Conservation (phyloP, 2,329 filamentous ascomycete species). For the Claviceps fusiformis region DNA sequence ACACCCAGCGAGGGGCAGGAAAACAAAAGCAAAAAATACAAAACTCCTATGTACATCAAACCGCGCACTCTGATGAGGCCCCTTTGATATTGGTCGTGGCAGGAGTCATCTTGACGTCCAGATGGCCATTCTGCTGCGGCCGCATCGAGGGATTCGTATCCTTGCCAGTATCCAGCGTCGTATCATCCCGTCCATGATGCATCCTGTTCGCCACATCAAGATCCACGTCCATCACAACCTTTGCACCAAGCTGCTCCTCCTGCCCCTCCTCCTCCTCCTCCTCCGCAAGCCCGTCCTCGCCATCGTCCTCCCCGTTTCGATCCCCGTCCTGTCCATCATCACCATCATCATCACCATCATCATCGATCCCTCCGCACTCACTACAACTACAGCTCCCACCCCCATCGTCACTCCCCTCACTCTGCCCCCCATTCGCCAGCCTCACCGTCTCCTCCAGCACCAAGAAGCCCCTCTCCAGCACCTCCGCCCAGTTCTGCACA, state of each 20-base stretch:
- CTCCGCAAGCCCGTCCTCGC: not conserved
- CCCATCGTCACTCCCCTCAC: conserved; percentile 8
- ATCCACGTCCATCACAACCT: conserved; percentile 12
- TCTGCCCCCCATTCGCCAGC: conserved; percentile 29
- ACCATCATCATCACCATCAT: conserved; percentile 7
- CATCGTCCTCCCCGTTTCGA: not conserved
- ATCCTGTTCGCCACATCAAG: conserved; percentile 4
- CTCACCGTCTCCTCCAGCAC: conserved; percentile 52
- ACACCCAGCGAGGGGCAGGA: too few species aligned
- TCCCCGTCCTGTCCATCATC: not conserved
- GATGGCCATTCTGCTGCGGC: conserved; percentile 6
- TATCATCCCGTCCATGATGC: conserved; percentile 2
- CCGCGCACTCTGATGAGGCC: conserved; percentile 11
- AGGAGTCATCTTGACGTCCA: conserved; percentile 11
- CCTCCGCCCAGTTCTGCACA: conserved; percentile 79
- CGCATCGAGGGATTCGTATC: conserved; percentile 1
- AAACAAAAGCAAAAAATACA: too few species aligned
- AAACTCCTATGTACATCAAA: conserved; percentile 19
- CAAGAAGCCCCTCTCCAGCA: conserved; percentile 55
- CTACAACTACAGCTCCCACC: conserved; percentile 25
- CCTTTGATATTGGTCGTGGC: conserved; percentile 12
- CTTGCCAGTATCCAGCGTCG: conserved; percentile 3
- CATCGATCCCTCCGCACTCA: conserved; percentile 18
- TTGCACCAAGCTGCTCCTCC: conserved; percentile 2
- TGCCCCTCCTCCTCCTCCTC: not conserved